These are phyloP conservation scores for Dioscorea zingiberensis DNA, from an alignment of 106 monocot species.

Conservation along the genomic window DNA sequence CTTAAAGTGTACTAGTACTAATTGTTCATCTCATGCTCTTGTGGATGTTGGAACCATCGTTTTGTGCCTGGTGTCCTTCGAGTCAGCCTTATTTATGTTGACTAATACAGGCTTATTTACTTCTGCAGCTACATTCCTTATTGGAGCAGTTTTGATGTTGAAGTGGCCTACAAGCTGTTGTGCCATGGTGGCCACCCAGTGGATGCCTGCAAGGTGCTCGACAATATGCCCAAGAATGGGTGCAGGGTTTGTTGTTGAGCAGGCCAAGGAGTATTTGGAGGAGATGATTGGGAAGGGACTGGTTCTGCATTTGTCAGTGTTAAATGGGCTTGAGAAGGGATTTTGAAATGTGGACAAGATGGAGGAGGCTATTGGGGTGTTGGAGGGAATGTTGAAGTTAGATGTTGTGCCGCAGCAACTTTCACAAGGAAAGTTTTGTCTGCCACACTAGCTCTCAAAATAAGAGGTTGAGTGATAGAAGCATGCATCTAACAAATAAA, in stretches of 20 bases:
- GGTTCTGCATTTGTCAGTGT: conserved; percentile 70
- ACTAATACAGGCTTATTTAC: no score
- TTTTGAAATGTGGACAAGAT: conserved; percentile 57
- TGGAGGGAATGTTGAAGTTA: conserved; percentile 47
- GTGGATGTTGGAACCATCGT: no score
- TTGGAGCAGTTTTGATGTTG: no score
- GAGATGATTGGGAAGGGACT: conserved; percentile 54
- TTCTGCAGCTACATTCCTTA: no score
- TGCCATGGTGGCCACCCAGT: conserved; percentile 57
- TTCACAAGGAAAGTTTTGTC: no score
- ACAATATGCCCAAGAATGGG: conserved; percentile 50
- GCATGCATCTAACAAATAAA: no score
- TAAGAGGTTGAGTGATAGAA: no score
- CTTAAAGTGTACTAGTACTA: no score
- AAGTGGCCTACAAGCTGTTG: conserved; percentile 71
- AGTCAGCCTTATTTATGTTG: no score
- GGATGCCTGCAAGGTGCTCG: conserved; percentile 74
- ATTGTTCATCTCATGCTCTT: no score
- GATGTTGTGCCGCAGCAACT: conserved; percentile 48
- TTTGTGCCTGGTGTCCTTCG: no score
- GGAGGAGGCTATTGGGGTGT: conserved; percentile 32
- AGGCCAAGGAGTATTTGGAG: conserved; percentile 49
- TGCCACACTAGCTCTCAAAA: no score
- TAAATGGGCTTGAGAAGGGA: conserved; percentile 57
- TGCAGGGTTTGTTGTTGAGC: conserved; percentile 48